These are phyloP conservation scores for Phaeotremella fagi DNA, from an alignment of 768 basidiomycete genomes.

Conservation along the genomic window DNA sequence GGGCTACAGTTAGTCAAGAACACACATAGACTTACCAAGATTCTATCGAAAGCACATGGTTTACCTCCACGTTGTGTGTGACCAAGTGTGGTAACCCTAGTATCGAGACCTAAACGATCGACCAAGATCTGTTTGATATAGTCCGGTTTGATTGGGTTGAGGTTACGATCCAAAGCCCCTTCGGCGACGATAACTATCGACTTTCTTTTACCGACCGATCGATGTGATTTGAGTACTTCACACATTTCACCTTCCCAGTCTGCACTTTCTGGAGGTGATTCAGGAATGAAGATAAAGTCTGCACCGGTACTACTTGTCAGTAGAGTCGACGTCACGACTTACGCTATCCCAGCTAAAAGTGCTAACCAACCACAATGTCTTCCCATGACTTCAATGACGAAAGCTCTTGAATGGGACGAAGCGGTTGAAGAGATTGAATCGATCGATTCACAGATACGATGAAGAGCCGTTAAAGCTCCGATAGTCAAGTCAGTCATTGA, in stretches of 20 bases:
- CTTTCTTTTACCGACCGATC: constrained; percentile 86
- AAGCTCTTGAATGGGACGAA: constrained; percentile 89
- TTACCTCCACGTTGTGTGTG: constrained; percentile 94
- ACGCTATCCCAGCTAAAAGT: constrained; percentile 81
- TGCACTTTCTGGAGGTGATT: constrained; percentile 69
- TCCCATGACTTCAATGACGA: constrained; percentile 99
- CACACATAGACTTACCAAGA: constrained; percentile 60
- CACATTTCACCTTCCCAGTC: constrained; percentile 95
- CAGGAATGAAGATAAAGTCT: constrained; percentile 97
- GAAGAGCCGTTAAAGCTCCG: constrained; percentile 89
- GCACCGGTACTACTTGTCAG: constrained; percentile 58
- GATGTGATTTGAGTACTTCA: constrained; percentile 76
- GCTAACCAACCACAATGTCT: constrained; percentile 99
- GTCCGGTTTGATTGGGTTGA: constrained; percentile 87
- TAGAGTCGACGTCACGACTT: constrained; percentile 48
- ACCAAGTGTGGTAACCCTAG: constrained; percentile 91
- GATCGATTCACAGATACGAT: constrained; percentile 94
- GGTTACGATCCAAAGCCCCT: constrained; percentile 79
- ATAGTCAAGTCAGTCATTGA: constrained; percentile 95
- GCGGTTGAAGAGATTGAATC: constrained; percentile 98
- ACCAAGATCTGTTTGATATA: constrained; percentile 85
- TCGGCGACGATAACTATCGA: constrained; percentile 98
- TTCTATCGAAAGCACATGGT: constrained; percentile 88
- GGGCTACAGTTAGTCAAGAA: constrained; percentile 55
- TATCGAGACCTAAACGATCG: constrained; percentile 83